Evolutionary conservation across 2,329 filamentous ascomycete genomes (phyloP).

Genomic region (Alternaria panax): DNA sequence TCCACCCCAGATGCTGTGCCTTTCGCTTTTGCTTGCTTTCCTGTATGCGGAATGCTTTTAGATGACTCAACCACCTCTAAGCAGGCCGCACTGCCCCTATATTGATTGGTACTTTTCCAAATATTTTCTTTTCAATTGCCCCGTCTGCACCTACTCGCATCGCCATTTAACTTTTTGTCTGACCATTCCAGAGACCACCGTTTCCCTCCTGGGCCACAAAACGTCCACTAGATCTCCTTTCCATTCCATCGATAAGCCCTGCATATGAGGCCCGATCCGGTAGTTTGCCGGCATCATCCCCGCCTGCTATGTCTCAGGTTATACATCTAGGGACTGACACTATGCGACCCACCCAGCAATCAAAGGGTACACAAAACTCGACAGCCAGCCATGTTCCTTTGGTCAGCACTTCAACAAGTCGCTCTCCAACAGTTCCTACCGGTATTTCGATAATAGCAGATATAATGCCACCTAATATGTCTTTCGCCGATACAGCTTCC

Average conservation of each 20-base stretch:
- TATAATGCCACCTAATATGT: slow-evolving; percentile 11
- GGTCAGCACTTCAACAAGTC: slow-evolving; percentile 13
- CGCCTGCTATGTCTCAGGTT: slow-evolving; percentile 29
- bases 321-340: slow-evolving; percentile 18
- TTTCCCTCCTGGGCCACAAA: slow-evolving; percentile 2
- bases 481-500: slow-evolving; percentile 18
- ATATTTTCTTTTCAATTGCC: slow-evolving; percentile 1
- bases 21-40: slow-evolving; percentile 19
- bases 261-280: slow-evolving; percentile 22
- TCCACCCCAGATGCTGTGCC: slow-evolving; percentile 23
- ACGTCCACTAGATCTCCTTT: slow-evolving; percentile 11
- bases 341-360: slow-evolving; percentile 28
- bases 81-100: slow-evolving; percentile 14
- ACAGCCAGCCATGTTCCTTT: slow-evolving; percentile 3
- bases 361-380: slow-evolving; percentile 26
- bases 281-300: slow-evolving; percentile 29
- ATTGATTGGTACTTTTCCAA: not conserved
- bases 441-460: not conserved
- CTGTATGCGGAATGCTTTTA: slow-evolving; percentile 10
- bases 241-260: slow-evolving; percentile 22
- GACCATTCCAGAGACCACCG: slow-evolving; percentile 3
- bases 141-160: not conserved
- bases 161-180: not conserved
- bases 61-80: slow-evolving; percentile 8
- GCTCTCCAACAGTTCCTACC: slow-evolving; percentile 1